A percentile compares a stretch with the other conserved stretches of the same genome.
Evolutionary conservation across 2,329 filamentous ascomycete genomes (phyloP).

Genomic region (Colletotrichum plurivorum): DNA sequence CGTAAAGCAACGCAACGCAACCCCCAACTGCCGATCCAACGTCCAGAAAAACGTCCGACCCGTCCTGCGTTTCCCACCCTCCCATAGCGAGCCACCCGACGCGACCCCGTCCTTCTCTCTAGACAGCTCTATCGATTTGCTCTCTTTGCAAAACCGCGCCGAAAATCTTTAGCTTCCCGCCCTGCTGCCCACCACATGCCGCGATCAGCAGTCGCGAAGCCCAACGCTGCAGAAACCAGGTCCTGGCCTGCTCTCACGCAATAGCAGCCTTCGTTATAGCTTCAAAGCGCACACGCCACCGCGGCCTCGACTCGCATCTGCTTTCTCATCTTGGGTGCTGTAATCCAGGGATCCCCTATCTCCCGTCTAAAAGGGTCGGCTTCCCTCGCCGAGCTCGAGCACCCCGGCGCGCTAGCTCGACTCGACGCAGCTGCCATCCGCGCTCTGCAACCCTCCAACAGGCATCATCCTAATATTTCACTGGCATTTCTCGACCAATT

Average conservation of each 20-base stretch:
- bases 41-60: neutral
- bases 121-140: neutral
- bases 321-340: neutral
- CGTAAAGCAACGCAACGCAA: conserved; percentile 1
- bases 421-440: conserved; percentile 22
- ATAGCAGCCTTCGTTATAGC: conserved; percentile 32
- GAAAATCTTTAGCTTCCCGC: conserved; percentile 4
- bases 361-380: neutral
- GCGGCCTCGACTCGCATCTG: conserved; percentile 4
- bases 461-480: conserved; percentile 19
- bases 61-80: conserved; percentile 2
- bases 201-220: conserved; percentile 19
- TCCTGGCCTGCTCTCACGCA: conserved; percentile 31
- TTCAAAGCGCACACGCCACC: conserved; percentile 31
- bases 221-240: conserved; percentile 25
- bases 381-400: neutral
- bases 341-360: conserved; percentile 10
- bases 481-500: conserved; percentile 1
- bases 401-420: conserved; percentile 5
- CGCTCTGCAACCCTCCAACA: conserved; percentile 20
- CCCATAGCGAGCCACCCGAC: conserved; percentile 15
- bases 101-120: conserved; percentile 15
- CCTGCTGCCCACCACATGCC: conserved; percentile 26
- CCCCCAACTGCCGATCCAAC: conserved; percentile 21
- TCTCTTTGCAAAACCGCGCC: neutral